These are phyloP conservation scores for Magnusiomyces paraingens DNA, from an alignment of 1,139 yeast species.

Conservation along the genomic window DNA sequence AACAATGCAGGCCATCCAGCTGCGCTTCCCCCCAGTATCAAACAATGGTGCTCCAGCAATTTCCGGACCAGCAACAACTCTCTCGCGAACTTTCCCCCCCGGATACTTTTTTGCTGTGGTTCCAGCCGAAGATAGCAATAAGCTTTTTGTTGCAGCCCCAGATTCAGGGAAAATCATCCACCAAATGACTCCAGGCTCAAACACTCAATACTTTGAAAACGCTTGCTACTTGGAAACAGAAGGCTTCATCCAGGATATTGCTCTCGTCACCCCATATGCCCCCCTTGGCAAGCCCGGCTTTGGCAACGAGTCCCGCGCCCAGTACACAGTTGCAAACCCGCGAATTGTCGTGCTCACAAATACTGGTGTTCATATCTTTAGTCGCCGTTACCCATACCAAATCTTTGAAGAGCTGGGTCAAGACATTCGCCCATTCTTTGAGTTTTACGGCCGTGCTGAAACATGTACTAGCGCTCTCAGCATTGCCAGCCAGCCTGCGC, in stretches of 20 bases:
- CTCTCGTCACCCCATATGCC: constrained; percentile 62
- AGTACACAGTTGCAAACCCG: constrained; percentile 49
- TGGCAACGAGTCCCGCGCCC: constrained; percentile 78
- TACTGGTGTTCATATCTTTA: constrained; percentile 68
- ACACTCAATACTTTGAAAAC: constrained; percentile 62
- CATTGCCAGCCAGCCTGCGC: constrained; percentile 57
- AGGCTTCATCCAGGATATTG: constrained; percentile 65
- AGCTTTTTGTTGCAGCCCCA: constrained; percentile 68
- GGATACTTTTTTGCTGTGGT: constrained; percentile 66
- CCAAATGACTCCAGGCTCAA: constrained; percentile 33
- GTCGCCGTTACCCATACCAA: constrained; percentile 73
- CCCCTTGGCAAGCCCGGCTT: constrained; percentile 69
- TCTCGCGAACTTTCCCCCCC: constrained; percentile 57
- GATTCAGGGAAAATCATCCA: constrained; percentile 73
- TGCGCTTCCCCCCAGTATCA: constrained; percentile 33
- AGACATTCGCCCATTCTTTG: constrained; percentile 47
- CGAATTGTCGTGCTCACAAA: constrained; percentile 78
- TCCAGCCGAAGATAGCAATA: constrained; percentile 31
- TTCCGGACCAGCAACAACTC: constrained; percentile 31
- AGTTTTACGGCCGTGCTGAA: constrained; percentile 60
- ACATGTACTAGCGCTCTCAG: constrained; percentile 83
- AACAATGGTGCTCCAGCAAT: constrained; percentile 6
- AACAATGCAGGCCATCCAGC: constrained; percentile 33
- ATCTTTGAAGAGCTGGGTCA: constrained; percentile 63
- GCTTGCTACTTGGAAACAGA: constrained; percentile 66